Conservation (phyloP, 179 eudicot genomes). For the Spergularia azorica region DNA sequence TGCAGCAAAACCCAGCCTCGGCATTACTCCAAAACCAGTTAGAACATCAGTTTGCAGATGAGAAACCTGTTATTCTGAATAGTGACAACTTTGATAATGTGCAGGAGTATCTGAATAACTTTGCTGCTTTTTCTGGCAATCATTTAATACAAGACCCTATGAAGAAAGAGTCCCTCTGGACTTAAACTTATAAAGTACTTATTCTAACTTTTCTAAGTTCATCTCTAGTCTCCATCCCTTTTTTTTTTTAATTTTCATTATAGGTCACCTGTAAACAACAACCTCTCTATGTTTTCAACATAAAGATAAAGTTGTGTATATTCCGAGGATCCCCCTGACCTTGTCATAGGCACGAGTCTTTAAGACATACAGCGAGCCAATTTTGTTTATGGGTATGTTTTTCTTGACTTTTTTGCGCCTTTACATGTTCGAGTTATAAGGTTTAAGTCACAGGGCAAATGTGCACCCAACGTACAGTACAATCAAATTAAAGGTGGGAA, state of each 20-base stretch:
- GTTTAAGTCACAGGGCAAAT: conserved; percentile 16
- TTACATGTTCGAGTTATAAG: conserved; percentile 20
- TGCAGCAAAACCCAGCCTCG: conserved; percentile 28
- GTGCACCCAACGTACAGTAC: conserved; percentile 30
- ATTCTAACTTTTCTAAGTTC: neutral
- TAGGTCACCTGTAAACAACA: neutral
- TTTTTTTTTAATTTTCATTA: neutral
- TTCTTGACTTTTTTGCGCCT: conserved; percentile 31
- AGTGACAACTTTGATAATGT: conserved; percentile 26
- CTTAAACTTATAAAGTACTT: conserved; percentile 7
- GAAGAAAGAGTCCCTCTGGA: conserved; percentile 43
- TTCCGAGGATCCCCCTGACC: too few relatives aligned
- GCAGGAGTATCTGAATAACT: conserved; percentile 29
- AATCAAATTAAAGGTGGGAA: conserved; percentile 2
- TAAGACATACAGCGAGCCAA: too few relatives aligned
- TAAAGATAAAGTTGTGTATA: too few relatives aligned
- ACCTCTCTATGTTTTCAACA: too few relatives aligned
- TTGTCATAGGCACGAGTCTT: too few relatives aligned
- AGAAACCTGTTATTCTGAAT: conserved; percentile 32
- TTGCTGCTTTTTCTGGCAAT: conserved; percentile 25
- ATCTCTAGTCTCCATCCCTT: neutral
- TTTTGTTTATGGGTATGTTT: neutral
- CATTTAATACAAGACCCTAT: conserved; percentile 34
- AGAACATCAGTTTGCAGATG: conserved; percentile 21
- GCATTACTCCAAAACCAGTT: conserved; percentile 15